These are phyloP conservation scores for Epichloe bromicola DNA, from an alignment of 2,329 filamentous ascomycete genomes.

Conservation along the genomic window DNA sequence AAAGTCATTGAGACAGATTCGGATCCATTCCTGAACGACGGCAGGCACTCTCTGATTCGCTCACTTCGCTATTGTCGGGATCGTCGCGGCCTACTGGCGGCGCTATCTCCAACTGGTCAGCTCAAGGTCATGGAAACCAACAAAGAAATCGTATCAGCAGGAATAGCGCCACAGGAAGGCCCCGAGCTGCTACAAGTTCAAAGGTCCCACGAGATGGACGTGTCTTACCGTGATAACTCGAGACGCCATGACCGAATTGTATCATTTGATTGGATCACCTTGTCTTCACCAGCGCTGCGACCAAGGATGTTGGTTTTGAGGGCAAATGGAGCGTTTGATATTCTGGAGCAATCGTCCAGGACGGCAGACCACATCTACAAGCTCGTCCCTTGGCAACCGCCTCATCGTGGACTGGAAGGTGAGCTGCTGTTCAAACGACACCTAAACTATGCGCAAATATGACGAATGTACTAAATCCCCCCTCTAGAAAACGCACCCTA, in stretches of 20 bases:
- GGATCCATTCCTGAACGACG: constrained; percentile 35
- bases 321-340: constrained; percentile 47
- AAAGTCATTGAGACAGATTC: constrained; percentile 42
- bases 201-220: constrained; percentile 49
- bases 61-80: constrained; percentile 52
- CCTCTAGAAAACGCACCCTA: constrained; percentile 35
- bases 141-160: constrained; percentile 34
- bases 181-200: constrained; percentile 48
- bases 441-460: no score
- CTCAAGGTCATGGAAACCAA: constrained; percentile 47
- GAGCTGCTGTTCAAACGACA: constrained; percentile 6
- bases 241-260: constrained; percentile 48
- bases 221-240: constrained; percentile 37
- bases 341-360: constrained; percentile 47
- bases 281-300: constrained; percentile 40
- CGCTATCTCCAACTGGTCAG: constrained; percentile 50
- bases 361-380: constrained; percentile 46
- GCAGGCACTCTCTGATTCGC: constrained; percentile 47
- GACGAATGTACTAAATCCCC: constrained; percentile 8
- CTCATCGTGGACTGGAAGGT: constrained; percentile 45
- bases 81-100: constrained; percentile 45
- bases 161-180: constrained; percentile 28
- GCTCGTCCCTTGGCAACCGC: constrained; percentile 46
- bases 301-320: constrained; percentile 47
- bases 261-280: constrained; percentile 55